Evolutionary conservation across 2,329 filamentous ascomycete species (phyloP).

Genomic region (Neophaeococcomyces aloes): DNA sequence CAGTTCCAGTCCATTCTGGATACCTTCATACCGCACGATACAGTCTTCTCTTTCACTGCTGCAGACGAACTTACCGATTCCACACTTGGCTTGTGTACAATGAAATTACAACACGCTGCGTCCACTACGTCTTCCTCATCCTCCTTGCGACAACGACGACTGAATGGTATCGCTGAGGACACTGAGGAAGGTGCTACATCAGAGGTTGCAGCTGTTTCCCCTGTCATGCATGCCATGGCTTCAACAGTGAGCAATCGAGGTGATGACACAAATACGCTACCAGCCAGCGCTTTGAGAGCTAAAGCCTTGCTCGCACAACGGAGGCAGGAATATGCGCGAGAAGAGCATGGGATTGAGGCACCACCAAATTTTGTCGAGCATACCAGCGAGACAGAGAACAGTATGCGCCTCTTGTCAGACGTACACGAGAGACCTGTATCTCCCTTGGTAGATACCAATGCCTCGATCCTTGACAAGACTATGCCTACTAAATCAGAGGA

Average conservation of each 20-base stretch:
- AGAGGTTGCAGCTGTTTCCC: slow-evolving; percentile 9
- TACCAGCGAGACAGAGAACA: too few relatives aligned
- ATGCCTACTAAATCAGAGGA: background rate
- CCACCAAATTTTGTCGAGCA: too few relatives aligned
- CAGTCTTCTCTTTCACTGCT: slow-evolving; percentile 63
- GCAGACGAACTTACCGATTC: slow-evolving; percentile 77
- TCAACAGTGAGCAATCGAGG: slow-evolving; percentile 29
- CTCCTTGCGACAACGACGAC: slow-evolving; percentile 62
- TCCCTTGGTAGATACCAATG: background rate
- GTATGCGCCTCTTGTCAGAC: background rate
- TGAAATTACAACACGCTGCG: slow-evolving; percentile 66
- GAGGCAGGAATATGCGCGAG: slow-evolving; percentile 14
- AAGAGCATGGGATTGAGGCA: too few relatives aligned
- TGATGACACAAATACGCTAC: slow-evolving; percentile 17
- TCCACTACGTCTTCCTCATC: slow-evolving; percentile 78
- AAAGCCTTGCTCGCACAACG: slow-evolving; percentile 21
- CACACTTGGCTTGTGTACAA: slow-evolving; percentile 77
- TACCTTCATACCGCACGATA: slow-evolving; percentile 75
- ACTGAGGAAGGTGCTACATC: slow-evolving; percentile 52
- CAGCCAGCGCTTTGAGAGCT: slow-evolving; percentile 21
- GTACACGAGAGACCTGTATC: background rate
- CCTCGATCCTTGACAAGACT: background rate
- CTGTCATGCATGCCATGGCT: background rate
- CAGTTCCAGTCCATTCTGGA: slow-evolving; percentile 54
- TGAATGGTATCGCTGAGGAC: slow-evolving; percentile 92